Evolutionary conservation across 352 stramenopile genomes (phyloP).

Genomic region (Pythium insidiosum): DNA sequence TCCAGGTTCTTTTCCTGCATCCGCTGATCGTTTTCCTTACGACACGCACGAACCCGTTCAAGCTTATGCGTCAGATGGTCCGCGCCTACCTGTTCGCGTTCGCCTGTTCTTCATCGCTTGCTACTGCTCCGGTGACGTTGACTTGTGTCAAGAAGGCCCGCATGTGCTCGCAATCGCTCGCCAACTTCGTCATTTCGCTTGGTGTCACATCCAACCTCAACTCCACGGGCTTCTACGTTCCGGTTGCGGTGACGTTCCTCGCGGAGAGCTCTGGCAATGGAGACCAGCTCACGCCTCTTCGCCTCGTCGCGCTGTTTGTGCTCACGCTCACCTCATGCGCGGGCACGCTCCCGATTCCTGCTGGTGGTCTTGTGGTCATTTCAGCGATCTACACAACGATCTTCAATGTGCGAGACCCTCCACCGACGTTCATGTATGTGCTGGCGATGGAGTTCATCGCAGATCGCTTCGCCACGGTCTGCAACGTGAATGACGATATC

Average conservation of each 20-base stretch:
- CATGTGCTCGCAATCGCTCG: conserved; percentile 59
- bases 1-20: conserved; percentile 48
- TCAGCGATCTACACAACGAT: conserved; percentile 55
- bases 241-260: conserved; percentile 51
- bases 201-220: conserved; percentile 57
- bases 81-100: conserved; percentile 66
- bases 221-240: conserved; percentile 46
- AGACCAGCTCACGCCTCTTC: conserved; percentile 34
- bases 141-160: conserved; percentile 49
- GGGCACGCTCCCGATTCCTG: conserved; percentile 44
- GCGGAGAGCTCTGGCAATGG: conserved; percentile 50
- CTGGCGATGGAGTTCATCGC: conserved; percentile 57
- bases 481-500: conserved; percentile 77
- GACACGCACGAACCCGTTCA: conserved; percentile 63
- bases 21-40: conserved; percentile 57
- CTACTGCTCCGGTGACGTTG: conserved; percentile 56
- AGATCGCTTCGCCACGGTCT: conserved; percentile 54
- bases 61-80: conserved; percentile 54
- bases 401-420: conserved; percentile 45
- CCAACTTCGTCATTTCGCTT: conserved; percentile 70
- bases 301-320: conserved; percentile 40
- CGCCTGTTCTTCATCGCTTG: conserved; percentile 52
- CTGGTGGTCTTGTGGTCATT: conserved; percentile 27
- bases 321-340: conserved; percentile 43
- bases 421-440: conserved; percentile 48